A percentile compares a stretch with the other conserved stretches of the same genome.
Evolutionary conservation across 129 eudicot genomes (phyloP).

Genomic region (Tanacetum coccineum): DNA sequence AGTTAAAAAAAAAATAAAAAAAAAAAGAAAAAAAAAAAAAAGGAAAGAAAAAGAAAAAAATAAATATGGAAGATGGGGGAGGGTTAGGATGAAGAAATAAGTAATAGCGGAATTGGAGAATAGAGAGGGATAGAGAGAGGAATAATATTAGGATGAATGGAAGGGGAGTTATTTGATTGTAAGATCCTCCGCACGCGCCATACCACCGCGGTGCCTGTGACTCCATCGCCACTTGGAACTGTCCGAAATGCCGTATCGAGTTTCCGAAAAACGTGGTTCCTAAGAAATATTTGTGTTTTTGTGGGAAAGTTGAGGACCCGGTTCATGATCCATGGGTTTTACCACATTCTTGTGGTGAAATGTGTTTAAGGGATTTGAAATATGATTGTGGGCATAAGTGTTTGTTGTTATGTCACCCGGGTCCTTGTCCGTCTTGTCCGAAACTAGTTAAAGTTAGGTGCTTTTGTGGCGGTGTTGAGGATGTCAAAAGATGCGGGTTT

Average conservation of each 20-base stretch:
- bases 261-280: constrained; percentile 72
- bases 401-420: constrained; percentile 86
- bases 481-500: constrained; percentile 79
- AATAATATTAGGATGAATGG: too few relatives aligned
- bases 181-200: constrained; percentile 74
- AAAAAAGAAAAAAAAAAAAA: too few relatives aligned
- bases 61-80: too few relatives aligned
- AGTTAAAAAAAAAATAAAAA: too few relatives aligned
- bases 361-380: constrained; percentile 56
- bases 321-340: constrained; percentile 88
- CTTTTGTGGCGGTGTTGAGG: constrained; percentile 72
- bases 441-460: constrained; percentile 65
- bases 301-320: constrained; percentile 79
- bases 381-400: constrained; percentile 81
- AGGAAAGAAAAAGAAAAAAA: too few relatives aligned
- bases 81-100: too few relatives aligned
- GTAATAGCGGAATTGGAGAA: too few relatives aligned
- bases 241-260: constrained; percentile 89
- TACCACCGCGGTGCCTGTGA: constrained; percentile 68
- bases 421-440: constrained; percentile 98
- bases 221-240: constrained; percentile 63
- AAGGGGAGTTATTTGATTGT: too few relatives aligned
- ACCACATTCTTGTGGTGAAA: constrained; percentile 95
- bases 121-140: too few relatives aligned
- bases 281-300: constrained; percentile 62